Evolutionary conservation across 2,329 filamentous ascomycete species (phyloP).

Genomic region (Pseudogymnoascus sp.): DNA sequence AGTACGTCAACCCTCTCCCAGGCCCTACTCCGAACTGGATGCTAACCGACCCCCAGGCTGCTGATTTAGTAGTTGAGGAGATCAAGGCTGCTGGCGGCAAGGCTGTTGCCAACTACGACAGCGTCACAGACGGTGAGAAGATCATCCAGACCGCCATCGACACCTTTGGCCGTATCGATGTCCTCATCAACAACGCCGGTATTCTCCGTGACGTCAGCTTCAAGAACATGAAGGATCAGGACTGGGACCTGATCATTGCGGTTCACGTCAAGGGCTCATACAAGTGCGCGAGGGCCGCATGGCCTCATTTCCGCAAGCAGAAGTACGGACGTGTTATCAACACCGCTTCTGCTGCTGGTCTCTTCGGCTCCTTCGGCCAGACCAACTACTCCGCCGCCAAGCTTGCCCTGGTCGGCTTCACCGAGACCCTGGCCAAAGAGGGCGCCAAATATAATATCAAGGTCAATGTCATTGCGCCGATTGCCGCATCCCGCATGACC

Average conservation of each 20-base stretch:
- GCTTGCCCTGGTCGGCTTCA: conserved; percentile 91
- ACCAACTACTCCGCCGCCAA: conserved; percentile 97
- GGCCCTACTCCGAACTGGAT: neutral
- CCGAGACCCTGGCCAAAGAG: conserved; percentile 95
- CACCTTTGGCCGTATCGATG: conserved; percentile 77
- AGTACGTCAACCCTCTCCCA: conserved; percentile 53
- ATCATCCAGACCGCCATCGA: conserved; percentile 88
- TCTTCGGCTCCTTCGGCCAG: conserved; percentile 94
- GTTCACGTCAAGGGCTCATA: conserved; percentile 92
- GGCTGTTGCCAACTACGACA: conserved; percentile 95
- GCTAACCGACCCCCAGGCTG: conserved; percentile 47
- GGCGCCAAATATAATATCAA: conserved; percentile 97
- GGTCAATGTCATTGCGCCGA: conserved; percentile 88
- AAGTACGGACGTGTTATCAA: conserved; percentile 97
- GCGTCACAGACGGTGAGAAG: conserved; percentile 83
- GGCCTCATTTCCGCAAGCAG: conserved; percentile 97
- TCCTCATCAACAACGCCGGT: conserved; percentile 96
- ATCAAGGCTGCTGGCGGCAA: conserved; percentile 86
- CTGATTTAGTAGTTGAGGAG: conserved; percentile 74
- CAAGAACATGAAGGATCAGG: conserved; percentile 95
- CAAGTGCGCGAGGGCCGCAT: conserved; percentile 90
- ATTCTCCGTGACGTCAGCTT: conserved; percentile 90
- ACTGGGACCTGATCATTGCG: conserved; percentile 92
- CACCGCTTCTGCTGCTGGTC: conserved; percentile 88
- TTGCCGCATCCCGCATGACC: conserved; percentile 92